These are phyloP conservation scores for Phallus indusiatus DNA, from an alignment of 768 basidiomycete species.

Conservation along the genomic window DNA sequence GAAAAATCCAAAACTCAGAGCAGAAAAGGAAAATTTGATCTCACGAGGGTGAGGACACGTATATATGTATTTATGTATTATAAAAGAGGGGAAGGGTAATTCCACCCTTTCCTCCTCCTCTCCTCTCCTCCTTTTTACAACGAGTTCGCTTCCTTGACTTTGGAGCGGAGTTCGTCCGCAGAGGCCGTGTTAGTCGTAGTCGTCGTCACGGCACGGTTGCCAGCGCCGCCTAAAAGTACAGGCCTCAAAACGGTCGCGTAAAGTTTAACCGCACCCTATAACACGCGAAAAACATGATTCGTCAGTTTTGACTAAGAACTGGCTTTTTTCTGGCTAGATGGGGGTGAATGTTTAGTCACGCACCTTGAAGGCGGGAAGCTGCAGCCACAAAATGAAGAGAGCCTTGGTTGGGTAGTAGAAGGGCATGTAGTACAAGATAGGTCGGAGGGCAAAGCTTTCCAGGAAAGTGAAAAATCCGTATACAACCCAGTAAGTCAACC, in stretches of 20 bases:
- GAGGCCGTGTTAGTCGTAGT: conserved; percentile 46
- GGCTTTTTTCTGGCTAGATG: conserved; percentile 14
- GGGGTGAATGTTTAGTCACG: conserved; percentile 26
- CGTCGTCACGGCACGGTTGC: conserved; percentile 15
- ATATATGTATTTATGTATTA: too few relatives aligned
- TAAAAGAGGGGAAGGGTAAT: too few relatives aligned
- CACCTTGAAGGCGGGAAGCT: conserved; percentile 77
- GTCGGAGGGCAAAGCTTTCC: conserved; percentile 74
- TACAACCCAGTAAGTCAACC: conserved; percentile 97
- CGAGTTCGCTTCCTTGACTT: conserved; percentile 10
- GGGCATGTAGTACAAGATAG: conserved; percentile 86
- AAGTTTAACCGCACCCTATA: conserved; percentile 76
- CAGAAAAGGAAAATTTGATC: background rate
- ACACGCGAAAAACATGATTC: conserved; percentile 2
- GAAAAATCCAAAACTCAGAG: background rate
- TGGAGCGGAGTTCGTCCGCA: conserved; percentile 33
- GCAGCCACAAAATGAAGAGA: conserved; percentile 83
- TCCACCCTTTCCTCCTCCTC: too few relatives aligned
- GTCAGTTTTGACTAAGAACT: background rate
- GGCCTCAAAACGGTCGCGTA: conserved; percentile 77
- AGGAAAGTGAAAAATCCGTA: conserved; percentile 91
- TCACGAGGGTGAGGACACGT: too few relatives aligned
- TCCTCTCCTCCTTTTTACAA: background rate
- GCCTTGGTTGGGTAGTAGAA: conserved; percentile 96
- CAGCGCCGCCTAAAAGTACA: conserved; percentile 54